These are phyloP conservation scores for Hypoxylon intermedium DNA, from an alignment of 495 filamentous ascomycete species.

Conservation along the genomic window DNA sequence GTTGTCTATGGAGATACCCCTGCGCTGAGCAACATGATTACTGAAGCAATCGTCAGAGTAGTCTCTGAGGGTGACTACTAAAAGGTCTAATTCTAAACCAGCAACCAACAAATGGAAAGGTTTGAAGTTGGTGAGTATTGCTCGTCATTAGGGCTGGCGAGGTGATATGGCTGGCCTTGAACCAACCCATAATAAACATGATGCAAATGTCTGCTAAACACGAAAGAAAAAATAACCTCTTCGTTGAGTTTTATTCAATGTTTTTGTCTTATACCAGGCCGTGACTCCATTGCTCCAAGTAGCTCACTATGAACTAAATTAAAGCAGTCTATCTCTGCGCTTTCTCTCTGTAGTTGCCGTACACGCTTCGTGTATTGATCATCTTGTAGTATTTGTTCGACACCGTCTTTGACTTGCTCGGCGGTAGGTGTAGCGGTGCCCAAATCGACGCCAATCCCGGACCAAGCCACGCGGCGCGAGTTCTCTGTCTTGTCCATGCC, in stretches of 20 bases:
- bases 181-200: conserved; percentile 8
- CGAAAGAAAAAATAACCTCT: neutral
- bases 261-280: conserved; percentile 18
- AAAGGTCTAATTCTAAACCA: too few species aligned
- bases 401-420: conserved; percentile 35
- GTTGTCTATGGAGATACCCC: neutral
- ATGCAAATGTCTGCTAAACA: neutral
- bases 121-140: too few species aligned
- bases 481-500: conserved; percentile 50
- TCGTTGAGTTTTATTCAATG: conserved; percentile 5
- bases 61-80: too few species aligned
- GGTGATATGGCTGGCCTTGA: too few species aligned
- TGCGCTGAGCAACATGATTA: neutral
- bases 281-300: conserved; percentile 20
- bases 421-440: conserved; percentile 25
- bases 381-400: conserved; percentile 38
- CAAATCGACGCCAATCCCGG: conserved; percentile 47
- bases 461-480: conserved; percentile 40
- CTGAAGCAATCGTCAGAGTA: too few species aligned
- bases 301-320: conserved; percentile 34
- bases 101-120: too few species aligned
- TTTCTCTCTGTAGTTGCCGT: conserved; percentile 34
- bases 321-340: conserved; percentile 38
- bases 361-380: conserved; percentile 16
- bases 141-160: too few species aligned